These are phyloP conservation scores for Alloascoidea hylecoeti DNA, from an alignment of 805 yeast species.

Conservation along the genomic window DNA sequence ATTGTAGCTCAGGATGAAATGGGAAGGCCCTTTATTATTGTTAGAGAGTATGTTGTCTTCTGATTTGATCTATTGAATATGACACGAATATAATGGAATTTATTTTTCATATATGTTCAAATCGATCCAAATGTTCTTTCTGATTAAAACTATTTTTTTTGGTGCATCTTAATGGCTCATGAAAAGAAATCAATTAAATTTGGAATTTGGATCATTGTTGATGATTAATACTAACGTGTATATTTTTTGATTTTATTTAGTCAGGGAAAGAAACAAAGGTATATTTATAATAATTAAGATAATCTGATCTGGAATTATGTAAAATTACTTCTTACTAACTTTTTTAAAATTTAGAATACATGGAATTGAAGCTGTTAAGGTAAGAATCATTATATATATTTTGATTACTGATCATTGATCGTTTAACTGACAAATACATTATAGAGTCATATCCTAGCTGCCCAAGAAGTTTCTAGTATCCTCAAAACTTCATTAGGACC, in stretches of 20 bases:
- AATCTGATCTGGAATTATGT: no score
- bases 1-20: slow-evolving; percentile 97
- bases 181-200: neutral
- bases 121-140: no score
- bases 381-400: neutral
- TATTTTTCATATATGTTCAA: no score
- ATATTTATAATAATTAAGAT: neutral
- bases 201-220: neutral
- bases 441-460: slow-evolving; percentile 84
- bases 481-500: slow-evolving; percentile 93
- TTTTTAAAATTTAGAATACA: slow-evolving; percentile 31
- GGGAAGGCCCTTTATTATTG: slow-evolving; percentile 98
- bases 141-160: no score
- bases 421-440: slow-evolving; percentile 12
- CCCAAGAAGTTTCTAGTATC: slow-evolving; percentile 86
- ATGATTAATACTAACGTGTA: slow-evolving; percentile 1
- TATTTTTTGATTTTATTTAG: slow-evolving; percentile 5
- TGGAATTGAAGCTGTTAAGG: slow-evolving; percentile 63
- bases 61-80: neutral
- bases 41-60: slow-evolving; percentile 53
- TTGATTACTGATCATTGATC: neutral
- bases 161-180: no score
- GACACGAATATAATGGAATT: no score
- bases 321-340: no score
- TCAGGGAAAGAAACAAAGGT: slow-evolving; percentile 24